Conservation (phyloP, 805 yeast species). For the fission yeast (Schizosaccharomyces pombe) region DNA sequence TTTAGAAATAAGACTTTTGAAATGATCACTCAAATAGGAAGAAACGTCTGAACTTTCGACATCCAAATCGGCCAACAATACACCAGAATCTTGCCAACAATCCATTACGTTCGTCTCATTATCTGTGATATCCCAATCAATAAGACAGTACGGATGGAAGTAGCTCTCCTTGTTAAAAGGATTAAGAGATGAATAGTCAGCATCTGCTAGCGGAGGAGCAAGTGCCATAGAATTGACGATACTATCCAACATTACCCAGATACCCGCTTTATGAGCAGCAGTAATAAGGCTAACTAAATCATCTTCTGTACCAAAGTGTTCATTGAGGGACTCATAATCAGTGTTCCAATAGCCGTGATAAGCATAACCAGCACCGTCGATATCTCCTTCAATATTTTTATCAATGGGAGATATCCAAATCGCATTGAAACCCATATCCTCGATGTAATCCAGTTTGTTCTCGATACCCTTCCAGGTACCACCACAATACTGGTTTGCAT, state of each 20-base stretch:
- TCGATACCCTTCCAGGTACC: slow-evolving; percentile 6
- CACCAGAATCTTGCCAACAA: slow-evolving; percentile 5
- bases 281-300: slow-evolving; percentile 2
- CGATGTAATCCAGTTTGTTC: slow-evolving; percentile 5
- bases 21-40: not conserved
- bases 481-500: slow-evolving; percentile 5
- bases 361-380: slow-evolving; percentile 1
- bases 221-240: slow-evolving; percentile 5
- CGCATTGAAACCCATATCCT: slow-evolving; percentile 7
- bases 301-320: slow-evolving; percentile 2
- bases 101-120: slow-evolving; percentile 5
- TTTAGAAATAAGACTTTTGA: not conserved
- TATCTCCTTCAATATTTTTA: slow-evolving; percentile 4
- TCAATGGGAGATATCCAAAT: slow-evolving; percentile 7
- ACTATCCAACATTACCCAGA: slow-evolving; percentile 6
- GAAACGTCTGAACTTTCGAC: not conserved
- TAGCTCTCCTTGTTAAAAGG: slow-evolving; percentile 5
- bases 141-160: slow-evolving; percentile 4
- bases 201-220: not conserved
- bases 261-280: slow-evolving; percentile 5
- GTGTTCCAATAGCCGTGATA: slow-evolving; percentile 6
- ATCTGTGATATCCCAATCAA: slow-evolving; percentile 1
- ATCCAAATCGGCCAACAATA: slow-evolving; percentile 4
- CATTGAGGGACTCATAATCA: not conserved
- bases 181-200: slow-evolving; percentile 1